Conservation (phyloP, 208 protist species). For the Leishmania lainsoni region DNA sequence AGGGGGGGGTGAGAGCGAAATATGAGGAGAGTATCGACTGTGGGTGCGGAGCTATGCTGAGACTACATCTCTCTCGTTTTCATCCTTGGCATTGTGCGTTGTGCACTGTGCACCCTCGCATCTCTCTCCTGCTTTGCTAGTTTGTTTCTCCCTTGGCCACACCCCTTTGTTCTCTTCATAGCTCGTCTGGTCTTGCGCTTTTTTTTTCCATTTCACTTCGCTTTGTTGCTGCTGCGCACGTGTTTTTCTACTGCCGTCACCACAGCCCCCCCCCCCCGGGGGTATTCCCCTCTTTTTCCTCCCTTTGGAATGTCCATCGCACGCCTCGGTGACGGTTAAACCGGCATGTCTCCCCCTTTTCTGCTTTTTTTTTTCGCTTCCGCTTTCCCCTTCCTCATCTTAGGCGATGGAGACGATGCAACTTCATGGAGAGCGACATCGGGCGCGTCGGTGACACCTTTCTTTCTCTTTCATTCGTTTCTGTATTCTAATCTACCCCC, state of each 20-base stretch:
- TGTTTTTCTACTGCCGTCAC: neutral
- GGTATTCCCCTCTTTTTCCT: neutral
- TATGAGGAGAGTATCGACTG: neutral
- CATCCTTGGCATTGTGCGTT: slow-evolving; percentile 7
- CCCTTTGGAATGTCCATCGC: neutral
- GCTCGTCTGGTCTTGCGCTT: neutral
- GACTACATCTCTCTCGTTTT: slow-evolving; percentile 1
- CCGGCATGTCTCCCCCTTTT: neutral
- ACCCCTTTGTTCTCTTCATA: neutral
- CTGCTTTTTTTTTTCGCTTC: neutral
- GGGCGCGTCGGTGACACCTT: neutral
- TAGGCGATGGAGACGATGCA: neutral
- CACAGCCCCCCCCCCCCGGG: neutral
- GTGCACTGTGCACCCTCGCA: neutral
- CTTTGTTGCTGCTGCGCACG: neutral
- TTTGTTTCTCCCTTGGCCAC: neutral
- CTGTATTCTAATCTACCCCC: neutral
- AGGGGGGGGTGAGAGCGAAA: neutral
- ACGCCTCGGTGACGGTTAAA: neutral
- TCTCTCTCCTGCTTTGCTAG: neutral
- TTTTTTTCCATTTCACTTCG: neutral
- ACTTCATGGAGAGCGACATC: neutral
- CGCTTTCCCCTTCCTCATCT: slow-evolving; percentile 10
- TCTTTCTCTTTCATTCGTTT: neutral
- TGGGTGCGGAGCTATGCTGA: neutral